Percentiles rank a stretch among this genome's conserved stretches.
These are phyloP conservation scores for Chenopodium formosanum DNA, from an alignment of 148 eudicot species.

Conservation along the genomic window DNA sequence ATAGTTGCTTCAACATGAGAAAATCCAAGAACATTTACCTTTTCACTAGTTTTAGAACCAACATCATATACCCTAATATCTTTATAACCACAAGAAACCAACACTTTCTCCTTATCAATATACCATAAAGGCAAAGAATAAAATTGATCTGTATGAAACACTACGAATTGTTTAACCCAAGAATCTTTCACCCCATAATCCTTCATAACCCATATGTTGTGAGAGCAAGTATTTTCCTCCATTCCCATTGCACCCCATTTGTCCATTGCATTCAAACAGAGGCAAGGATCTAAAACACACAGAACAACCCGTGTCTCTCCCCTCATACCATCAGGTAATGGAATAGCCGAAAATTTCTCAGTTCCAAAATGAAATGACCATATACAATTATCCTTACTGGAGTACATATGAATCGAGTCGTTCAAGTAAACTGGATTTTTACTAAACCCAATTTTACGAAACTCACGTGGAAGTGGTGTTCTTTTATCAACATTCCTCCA, in stretches of 20 bases:
- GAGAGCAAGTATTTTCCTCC: too few species aligned
- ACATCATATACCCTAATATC: neutral
- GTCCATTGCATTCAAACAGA: neutral
- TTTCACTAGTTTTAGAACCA: neutral
- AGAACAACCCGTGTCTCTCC: neutral
- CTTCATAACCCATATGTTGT: constrained; percentile 9
- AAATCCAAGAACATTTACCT: neutral
- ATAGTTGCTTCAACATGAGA: neutral
- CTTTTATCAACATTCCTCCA: neutral
- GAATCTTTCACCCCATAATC: constrained; percentile 1
- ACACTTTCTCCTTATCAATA: neutral
- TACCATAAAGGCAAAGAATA: neutral
- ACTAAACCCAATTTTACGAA: too few species aligned
- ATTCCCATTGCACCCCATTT: too few species aligned
- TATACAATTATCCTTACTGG: neutral
- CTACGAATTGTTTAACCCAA: neutral
- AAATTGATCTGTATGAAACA: too few species aligned
- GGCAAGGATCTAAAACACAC: neutral
- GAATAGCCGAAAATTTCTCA: constrained; percentile 1
- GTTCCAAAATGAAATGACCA: constrained; percentile 5
- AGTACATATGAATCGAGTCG: neutral
- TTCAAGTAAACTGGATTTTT: neutral
- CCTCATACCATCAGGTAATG: neutral
- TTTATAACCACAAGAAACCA: neutral
- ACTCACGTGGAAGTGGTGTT: too few species aligned